Evolutionary conservation across 352 stramenopile species (phyloP).

Genomic region (Blastocystis hominis): DNA sequence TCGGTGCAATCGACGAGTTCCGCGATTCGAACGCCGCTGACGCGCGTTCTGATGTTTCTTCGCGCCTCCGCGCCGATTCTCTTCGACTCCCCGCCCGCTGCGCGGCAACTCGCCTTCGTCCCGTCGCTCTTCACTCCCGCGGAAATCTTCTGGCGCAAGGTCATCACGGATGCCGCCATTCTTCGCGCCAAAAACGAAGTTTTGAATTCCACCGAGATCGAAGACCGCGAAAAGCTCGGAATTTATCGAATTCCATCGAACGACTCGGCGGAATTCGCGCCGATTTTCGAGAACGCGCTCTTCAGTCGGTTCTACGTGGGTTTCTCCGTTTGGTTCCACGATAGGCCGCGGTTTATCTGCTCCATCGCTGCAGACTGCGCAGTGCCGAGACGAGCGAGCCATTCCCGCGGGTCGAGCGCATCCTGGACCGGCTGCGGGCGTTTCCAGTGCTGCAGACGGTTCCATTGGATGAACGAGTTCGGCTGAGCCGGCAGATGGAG

Average conservation of each 20-base stretch:
- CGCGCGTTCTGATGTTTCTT: neutral
- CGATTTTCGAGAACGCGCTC: neutral
- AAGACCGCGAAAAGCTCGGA: constrained; percentile 10
- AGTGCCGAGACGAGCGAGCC: neutral
- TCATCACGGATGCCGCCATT: neutral
- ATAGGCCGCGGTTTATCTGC: neutral
- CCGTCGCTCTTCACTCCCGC: neutral
- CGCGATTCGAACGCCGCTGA: neutral
- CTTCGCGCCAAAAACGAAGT: neutral
- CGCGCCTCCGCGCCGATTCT: neutral
- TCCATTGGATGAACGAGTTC: neutral
- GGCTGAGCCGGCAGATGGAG: neutral
- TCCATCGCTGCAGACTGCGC: neutral
- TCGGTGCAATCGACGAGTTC: neutral
- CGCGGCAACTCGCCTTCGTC: neutral
- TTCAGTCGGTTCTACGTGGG: neutral
- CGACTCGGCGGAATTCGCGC: neutral
- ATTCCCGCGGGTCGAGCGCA: neutral
- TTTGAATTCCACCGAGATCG: neutral
- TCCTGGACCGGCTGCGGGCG: neutral
- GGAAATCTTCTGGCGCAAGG: neutral
- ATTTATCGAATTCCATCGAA: neutral
- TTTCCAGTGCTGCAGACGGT: neutral
- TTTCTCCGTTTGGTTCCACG: neutral
- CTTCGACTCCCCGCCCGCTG: neutral